Conservation (phyloP, 2,329 filamentous ascomycete species). For the Calycina herbarum region DNA sequence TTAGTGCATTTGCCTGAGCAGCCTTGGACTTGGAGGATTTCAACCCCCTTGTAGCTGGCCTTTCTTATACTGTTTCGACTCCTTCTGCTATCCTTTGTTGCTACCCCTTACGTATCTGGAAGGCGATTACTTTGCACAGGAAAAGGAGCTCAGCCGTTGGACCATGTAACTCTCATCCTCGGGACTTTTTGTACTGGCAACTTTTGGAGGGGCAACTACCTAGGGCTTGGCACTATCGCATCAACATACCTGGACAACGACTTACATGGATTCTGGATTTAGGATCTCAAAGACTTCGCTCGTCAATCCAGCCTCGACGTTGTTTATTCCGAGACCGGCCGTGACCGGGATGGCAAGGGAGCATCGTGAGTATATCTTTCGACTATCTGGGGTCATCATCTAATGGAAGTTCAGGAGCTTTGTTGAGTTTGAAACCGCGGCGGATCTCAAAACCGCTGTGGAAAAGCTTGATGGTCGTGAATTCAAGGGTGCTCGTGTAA, state of each 20-base stretch:
- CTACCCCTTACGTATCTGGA: constrained; percentile 34
- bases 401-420: constrained; percentile 60
- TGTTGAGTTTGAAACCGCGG: constrained; percentile 94
- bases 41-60: constrained; percentile 29
- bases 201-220: constrained; percentile 34
- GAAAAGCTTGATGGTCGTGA: constrained; percentile 92
- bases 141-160: constrained; percentile 31
- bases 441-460: constrained; percentile 85
- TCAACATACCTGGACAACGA: constrained; percentile 47
- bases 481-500: constrained; percentile 87
- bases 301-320: constrained; percentile 96
- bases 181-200: constrained; percentile 32
- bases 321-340: constrained; percentile 94
- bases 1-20: constrained; percentile 40
- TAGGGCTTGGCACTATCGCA: constrained; percentile 33
- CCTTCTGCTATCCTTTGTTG: constrained; percentile 35
- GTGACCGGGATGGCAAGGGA: constrained; percentile 91
- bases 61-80: constrained; percentile 37
- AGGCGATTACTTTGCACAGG: constrained; percentile 30
- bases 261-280: constrained; percentile 80
- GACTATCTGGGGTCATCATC: constrained; percentile 10
- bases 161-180: constrained; percentile 31
- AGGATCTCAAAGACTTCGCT: constrained; percentile 99
- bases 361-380: constrained; percentile 48
- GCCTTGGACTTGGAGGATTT: constrained; percentile 34